Evolutionary conservation across 2,329 filamentous ascomycete genomes (phyloP).

Genomic region (Penicillium sp.): DNA sequence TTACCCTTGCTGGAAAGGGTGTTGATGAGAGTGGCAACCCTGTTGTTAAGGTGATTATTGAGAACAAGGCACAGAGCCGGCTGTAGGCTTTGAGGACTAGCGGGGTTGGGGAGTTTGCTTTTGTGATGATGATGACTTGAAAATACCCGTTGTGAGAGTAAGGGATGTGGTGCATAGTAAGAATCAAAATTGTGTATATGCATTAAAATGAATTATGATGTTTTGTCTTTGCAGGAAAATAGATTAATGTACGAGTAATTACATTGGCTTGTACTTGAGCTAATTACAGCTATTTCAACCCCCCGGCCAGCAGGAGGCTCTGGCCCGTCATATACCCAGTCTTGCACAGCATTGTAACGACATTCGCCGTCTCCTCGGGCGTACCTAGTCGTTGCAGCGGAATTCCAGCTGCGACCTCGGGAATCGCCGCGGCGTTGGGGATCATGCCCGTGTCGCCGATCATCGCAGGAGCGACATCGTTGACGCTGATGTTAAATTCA

Average conservation of each 20-base stretch:
- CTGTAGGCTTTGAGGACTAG: constrained; percentile 1
- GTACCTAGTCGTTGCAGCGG: constrained; percentile 59
- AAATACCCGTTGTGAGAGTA: constrained; percentile 22
- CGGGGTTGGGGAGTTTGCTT: background rate
- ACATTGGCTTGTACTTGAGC: background rate
- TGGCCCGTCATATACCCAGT: constrained; percentile 63
- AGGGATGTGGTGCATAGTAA: background rate
- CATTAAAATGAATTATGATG: constrained; percentile 1
- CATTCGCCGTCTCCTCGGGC: constrained; percentile 60
- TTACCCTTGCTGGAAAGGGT: constrained; percentile 51
- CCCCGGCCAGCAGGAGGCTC: constrained; percentile 54
- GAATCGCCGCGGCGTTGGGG: constrained; percentile 56
- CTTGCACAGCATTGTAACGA: constrained; percentile 59
- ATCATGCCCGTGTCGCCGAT: constrained; percentile 66
- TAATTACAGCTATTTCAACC: constrained; percentile 44
- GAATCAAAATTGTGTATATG: background rate
- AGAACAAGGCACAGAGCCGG: constrained; percentile 24
- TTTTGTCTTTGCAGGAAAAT: background rate
- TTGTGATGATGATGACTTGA: constrained; percentile 13
- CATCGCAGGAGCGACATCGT: constrained; percentile 68
- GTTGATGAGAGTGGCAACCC: constrained; percentile 52
- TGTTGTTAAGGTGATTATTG: constrained; percentile 54
- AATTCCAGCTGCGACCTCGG: constrained; percentile 60
- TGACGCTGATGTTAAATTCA: constrained; percentile 62
- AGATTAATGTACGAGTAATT: background rate